Evolutionary conservation across 2,329 filamentous ascomycete genomes (phyloP), one percentile per base, ranked within the genome.

Genomic region (Cercospora sp.): DNA sequence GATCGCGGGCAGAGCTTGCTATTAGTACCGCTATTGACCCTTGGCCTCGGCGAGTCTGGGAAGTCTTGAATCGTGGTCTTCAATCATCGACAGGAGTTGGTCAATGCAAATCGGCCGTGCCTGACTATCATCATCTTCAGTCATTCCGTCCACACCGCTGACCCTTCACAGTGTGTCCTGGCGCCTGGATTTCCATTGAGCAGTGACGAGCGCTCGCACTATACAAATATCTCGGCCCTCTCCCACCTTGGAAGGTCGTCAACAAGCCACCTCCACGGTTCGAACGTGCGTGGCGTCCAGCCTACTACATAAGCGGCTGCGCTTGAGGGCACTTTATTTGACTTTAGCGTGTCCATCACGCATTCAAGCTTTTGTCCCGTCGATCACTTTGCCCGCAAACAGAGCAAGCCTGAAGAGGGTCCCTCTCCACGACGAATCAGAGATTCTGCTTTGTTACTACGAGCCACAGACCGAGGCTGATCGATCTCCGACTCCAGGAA

Each of bases 331-430:
- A 59, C 55, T 34, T 37, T 59, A 34, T 59, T 34, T 21, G 28
- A 59, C 18, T 59, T 59, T 59, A 59, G 55, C 55, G 61, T 63
- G 28, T 28, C 13, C 61, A 55, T 32, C 13, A n/a, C 61, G 4
- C 43, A 53, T 6, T 13, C 28, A 63, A 55, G 45, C 45, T 49
- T 53, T 32, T 28, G 6, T 12, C n/a, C 12, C 30, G 61, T 28
- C 43, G 61, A 63, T 63, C 61, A 63, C 34, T 49, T 63, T 63
- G 61, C 43, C 61, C 61, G 1, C 24, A 63, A 63, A n/a, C 61
- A 51, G 28, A 55, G 24, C 45, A 63, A 18, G 16, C 37, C 13
- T 34, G n/a, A 49, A 63, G 21, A 30, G 40, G 45, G 30, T 34
- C 13, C 37, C 4, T 37, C n/a, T 9, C 12, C 8, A 30, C 45